Evolutionary conservation across 257 asterid species (phyloP).

Genomic region (Solanum pimpinellifolium): DNA sequence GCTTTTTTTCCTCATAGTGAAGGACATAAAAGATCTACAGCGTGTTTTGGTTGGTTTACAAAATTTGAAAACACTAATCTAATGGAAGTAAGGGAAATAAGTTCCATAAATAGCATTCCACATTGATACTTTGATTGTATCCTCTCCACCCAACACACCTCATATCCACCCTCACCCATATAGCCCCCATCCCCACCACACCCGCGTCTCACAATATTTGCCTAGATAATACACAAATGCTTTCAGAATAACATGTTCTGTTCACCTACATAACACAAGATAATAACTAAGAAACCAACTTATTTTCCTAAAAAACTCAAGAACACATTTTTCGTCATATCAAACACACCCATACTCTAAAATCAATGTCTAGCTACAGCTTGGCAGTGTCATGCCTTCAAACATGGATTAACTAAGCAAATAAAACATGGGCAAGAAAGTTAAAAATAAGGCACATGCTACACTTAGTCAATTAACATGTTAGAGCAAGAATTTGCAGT

Average conservation of each 20-base stretch:
- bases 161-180: neutral
- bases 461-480: neutral
- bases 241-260: neutral
- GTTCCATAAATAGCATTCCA: neutral
- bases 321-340: neutral
- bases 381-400: neutral
- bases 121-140: neutral
- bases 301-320: neutral
- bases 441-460: neutral
- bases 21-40: neutral
- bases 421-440: neutral
- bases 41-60: neutral
- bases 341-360: neutral
- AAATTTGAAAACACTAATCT: neutral
- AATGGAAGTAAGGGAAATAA: neutral
- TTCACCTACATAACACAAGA: neutral
- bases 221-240: neutral
- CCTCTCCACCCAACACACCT: neutral
- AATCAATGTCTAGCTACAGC: neutral
- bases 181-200: neutral
- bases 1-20: neutral
- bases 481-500: neutral
- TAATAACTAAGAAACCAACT: neutral
- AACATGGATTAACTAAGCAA: neutral
- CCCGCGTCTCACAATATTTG: neutral